Evolutionary conservation across 1,139 yeast species (phyloP).

Genomic region (Nakaseomyces glabratus): DNA sequence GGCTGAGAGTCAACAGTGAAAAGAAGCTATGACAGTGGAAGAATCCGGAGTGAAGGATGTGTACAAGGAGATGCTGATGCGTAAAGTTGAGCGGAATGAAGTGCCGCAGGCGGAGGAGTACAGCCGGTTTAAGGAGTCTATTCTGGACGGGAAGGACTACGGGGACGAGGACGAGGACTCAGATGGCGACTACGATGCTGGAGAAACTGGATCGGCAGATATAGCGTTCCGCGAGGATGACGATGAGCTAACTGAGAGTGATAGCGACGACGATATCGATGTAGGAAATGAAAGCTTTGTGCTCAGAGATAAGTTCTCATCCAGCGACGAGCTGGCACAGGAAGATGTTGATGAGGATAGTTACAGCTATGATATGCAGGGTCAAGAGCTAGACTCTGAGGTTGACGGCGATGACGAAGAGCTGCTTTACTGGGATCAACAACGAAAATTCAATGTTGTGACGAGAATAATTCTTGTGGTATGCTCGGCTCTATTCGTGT

Average conservation of each 20-base stretch:
- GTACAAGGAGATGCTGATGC: constrained; percentile 16
- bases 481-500: background rate
- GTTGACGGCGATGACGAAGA: constrained; percentile 8
- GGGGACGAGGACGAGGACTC: constrained; percentile 9
- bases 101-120: constrained; percentile 9
- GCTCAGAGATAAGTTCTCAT: no score
- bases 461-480: constrained; percentile 6
- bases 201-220: constrained; percentile 13
- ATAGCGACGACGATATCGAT: no score
- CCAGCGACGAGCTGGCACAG: no score
- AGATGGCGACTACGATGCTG: constrained; percentile 10
- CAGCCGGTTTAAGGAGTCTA: constrained; percentile 6
- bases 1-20: no score
- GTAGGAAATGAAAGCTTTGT: no score
- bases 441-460: constrained; percentile 3
- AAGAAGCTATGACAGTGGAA: no score
- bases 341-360: no score
- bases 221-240: background rate
- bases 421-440: constrained; percentile 3
- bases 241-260: background rate
- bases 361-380: constrained; percentile 1
- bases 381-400: constrained; percentile 8
- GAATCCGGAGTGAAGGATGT: constrained; percentile 9
- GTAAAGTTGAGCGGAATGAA: constrained; percentile 12
- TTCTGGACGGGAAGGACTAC: constrained; percentile 9